These are phyloP conservation scores for Fusarium burgessii DNA, from an alignment of 2,329 filamentous ascomycete species.

Conservation along the genomic window DNA sequence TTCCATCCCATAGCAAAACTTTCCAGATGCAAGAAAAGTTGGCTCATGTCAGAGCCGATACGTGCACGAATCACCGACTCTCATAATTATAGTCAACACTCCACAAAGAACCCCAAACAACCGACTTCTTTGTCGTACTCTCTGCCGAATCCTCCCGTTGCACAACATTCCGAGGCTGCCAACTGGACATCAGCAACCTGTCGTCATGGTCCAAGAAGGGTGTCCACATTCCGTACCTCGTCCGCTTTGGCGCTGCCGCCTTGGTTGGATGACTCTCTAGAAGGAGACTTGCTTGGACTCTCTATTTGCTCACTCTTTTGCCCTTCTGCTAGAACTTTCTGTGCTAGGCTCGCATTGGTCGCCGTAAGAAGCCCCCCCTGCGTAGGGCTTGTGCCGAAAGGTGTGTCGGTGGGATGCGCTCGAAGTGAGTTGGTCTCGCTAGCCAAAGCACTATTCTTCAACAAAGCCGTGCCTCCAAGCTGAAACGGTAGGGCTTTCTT, in stretches of 20 bases:
- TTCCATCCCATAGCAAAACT: conserved; percentile 21
- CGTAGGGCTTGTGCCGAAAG: conserved; percentile 56
- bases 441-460: conserved; percentile 65
- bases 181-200: conserved; percentile 50
- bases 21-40: conserved; percentile 3
- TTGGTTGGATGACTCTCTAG: conserved; percentile 45
- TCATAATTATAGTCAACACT: conserved; percentile 69
- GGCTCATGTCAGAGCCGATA: conserved; percentile 1
- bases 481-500: conserved; percentile 77
- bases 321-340: conserved; percentile 19
- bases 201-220: conserved; percentile 64
- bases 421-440: conserved; percentile 71
- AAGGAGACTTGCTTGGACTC: conserved; percentile 38
- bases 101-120: conserved; percentile 74
- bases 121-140: conserved; percentile 62
- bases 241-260: conserved; percentile 45
- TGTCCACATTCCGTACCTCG: conserved; percentile 68
- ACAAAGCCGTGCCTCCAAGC: conserved; percentile 54
- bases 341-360: conserved; percentile 38
- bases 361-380: conserved; percentile 48
- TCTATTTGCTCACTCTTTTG: conserved; percentile 36
- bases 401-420: conserved; percentile 59
- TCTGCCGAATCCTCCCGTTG: conserved; percentile 56
- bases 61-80: neutral
- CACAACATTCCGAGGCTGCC: conserved; percentile 47